Conservation (phyloP, 164 flowering plant genomes). For the Pachysandra terminalis region DNA sequence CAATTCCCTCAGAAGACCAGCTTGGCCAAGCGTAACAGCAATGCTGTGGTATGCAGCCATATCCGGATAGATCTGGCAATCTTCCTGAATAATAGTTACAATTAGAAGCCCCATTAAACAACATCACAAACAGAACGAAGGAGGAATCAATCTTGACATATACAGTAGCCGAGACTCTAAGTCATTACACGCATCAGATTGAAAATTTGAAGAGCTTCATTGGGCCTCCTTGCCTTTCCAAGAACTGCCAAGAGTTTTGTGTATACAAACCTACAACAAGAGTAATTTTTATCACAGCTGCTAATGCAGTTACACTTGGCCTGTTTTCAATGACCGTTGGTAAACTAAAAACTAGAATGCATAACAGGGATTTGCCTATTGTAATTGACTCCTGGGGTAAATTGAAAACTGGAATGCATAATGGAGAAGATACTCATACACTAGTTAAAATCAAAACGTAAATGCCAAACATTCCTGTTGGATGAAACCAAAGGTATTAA, state of each 20-base stretch:
- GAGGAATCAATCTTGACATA: slow-evolving; percentile 5
- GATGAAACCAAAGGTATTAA: too few species aligned
- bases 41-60: slow-evolving; percentile 84
- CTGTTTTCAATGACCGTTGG: too few species aligned
- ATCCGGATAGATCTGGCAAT: slow-evolving; percentile 77
- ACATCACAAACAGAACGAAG: neutral
- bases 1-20: slow-evolving; percentile 80
- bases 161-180: slow-evolving; percentile 7
- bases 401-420: too few species aligned
- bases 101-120: slow-evolving; percentile 8
- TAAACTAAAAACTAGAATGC: too few species aligned
- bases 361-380: too few species aligned
- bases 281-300: slow-evolving; percentile 6
- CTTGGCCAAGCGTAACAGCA: slow-evolving; percentile 91
- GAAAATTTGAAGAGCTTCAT: slow-evolving; percentile 74
- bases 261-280: slow-evolving; percentile 78
- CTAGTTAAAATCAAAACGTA: too few species aligned
- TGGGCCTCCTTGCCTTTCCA: slow-evolving; percentile 80
- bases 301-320: too few species aligned
- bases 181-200: slow-evolving; percentile 78
- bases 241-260: slow-evolving; percentile 88
- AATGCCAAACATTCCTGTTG: too few species aligned
- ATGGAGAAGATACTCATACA: too few species aligned
- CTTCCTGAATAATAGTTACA: slow-evolving; percentile 45
- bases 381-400: too few species aligned